Percentiles rank a stretch among this genome's conserved stretches.
Conservation (phyloP, 768 basidiomycete genomes). For the Hericium alpestre region DNA sequence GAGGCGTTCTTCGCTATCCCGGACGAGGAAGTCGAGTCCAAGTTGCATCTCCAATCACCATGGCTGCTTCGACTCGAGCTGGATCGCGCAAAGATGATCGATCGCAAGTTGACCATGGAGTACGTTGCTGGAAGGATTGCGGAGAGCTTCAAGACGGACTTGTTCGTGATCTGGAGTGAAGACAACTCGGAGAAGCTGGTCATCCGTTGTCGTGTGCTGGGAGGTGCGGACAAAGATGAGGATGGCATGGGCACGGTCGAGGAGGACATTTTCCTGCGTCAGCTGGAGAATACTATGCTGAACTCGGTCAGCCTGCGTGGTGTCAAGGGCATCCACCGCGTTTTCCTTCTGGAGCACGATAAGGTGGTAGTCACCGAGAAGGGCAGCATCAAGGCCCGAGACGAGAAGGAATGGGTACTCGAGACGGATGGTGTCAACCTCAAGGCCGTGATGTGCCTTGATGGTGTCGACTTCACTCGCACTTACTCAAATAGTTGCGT, state of each 20-base stretch:
- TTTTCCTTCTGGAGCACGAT: slow-evolving; percentile 88
- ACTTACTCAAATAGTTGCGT: slow-evolving; percentile 97
- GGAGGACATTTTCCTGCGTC: slow-evolving; percentile 93
- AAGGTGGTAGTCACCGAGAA: slow-evolving; percentile 54
- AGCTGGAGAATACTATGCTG: slow-evolving; percentile 93
- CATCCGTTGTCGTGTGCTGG: slow-evolving; percentile 89
- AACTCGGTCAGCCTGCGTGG: slow-evolving; percentile 92
- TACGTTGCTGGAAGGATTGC: slow-evolving; percentile 90
- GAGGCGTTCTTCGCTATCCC: slow-evolving; percentile 99
- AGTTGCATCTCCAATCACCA: slow-evolving; percentile 85
- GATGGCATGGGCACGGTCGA: slow-evolving; percentile 66
- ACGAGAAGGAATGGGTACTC: slow-evolving; percentile 85
- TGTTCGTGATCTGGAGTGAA: slow-evolving; percentile 98
- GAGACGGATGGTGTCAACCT: slow-evolving; percentile 97
- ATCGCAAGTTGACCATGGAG: slow-evolving; percentile 90
- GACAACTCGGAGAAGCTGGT: slow-evolving; percentile 97
- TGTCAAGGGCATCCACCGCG: slow-evolving; percentile 81
- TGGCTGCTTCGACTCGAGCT: slow-evolving; percentile 96
- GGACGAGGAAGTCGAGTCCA: slow-evolving; percentile 88
- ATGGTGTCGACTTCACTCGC: slow-evolving; percentile 86
- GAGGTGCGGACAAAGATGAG: slow-evolving; percentile 77
- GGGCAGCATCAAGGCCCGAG: slow-evolving; percentile 50
- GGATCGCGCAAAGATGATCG: slow-evolving; percentile 95
- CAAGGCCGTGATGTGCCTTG: slow-evolving; percentile 89
- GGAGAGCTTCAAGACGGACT: slow-evolving; percentile 88